Conservation (phyloP, 306 rosid species). For the Dicorynia guianensis region DNA sequence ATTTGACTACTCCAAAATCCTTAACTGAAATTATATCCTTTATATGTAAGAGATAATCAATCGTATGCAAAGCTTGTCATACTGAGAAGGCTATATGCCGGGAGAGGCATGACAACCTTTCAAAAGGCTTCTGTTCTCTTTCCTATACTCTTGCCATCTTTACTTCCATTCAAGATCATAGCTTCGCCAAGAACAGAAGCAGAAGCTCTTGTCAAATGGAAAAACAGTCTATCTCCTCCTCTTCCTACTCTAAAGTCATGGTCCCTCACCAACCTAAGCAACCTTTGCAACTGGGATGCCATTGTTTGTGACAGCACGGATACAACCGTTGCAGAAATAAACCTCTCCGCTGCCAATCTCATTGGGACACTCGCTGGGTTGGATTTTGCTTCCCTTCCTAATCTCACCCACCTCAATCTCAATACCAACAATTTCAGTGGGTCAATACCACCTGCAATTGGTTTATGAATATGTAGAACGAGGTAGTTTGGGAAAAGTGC, state of each 20-base stretch:
- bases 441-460: constrained; percentile 60
- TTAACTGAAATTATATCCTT: neutral
- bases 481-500: constrained; percentile 62
- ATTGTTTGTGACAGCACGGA: constrained; percentile 54
- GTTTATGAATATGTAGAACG: constrained; percentile 60
- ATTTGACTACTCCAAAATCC: neutral
- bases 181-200: constrained; percentile 69
- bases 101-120: constrained; percentile 43
- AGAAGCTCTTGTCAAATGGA: constrained; percentile 73
- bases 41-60: constrained; percentile 15
- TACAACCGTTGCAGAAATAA: constrained; percentile 46
- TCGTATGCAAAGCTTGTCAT: constrained; percentile 10
- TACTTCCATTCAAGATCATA: constrained; percentile 49
- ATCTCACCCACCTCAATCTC: constrained; percentile 62
- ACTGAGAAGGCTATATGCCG: neutral
- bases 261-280: constrained; percentile 57
- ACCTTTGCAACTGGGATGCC: constrained; percentile 66
- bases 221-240: constrained; percentile 46
- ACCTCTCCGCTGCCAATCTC: constrained; percentile 47
- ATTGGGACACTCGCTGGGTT: constrained; percentile 48
- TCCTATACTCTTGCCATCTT: constrained; percentile 40
- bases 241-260: constrained; percentile 54
- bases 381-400: constrained; percentile 50
- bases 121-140: constrained; percentile 30
- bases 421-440: constrained; percentile 53